Base-by-base conservation (phyloP, 768 basidiomycete genomes). In the Hygrophorus pudorinus region DNA sequence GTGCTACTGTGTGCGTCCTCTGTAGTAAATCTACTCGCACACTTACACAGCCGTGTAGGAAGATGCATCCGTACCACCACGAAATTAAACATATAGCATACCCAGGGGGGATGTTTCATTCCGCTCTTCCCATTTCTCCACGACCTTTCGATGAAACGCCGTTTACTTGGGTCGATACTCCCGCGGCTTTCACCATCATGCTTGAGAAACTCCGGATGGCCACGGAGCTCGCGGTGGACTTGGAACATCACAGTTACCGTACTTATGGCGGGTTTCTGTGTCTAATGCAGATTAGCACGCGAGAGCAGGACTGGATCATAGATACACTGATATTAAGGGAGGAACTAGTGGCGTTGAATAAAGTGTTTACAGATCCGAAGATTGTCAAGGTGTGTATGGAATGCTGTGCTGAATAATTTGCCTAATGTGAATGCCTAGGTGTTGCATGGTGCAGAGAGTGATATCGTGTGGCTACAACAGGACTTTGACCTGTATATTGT, bases 401-500 rank as follows among this genome's bases (percentile, higher is more conserved):
- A 21, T 4, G 27, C 38, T n/a, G 12, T 34, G 7, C 20, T 24
- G 10, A 24, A 38, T 21, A 38, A 13, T 32, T 12, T 12, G 2
- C 36, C 16, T 38, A 21, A 30, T 8, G 17, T 24, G 2, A 1
- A 2, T 5, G 9, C 18, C 1, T 47, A 92, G 89, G 84, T 94
- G 5, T 80, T 99, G 49, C 96, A 98, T 61, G 94, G 96, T 20
- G 89, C 94, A 1, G 85, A 92, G 30, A 86, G 81, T 47, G 96
- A 99, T 58, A 82, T 98, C 34, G 66, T 91, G 4, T 98, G 96
- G 96, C 73, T 98, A 13, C 94, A 99, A 59, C 87, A 91, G 61
- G 85, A 98, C 58, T 93, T 98, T 58, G 87, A 87, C 47, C 57
- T 98, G 6, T 98, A 90, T 61, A 70, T 98, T 42, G 92, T 99